Conservation (phyloP, 2,329 filamentous ascomycete genomes). For the Nemania serpens region DNA sequence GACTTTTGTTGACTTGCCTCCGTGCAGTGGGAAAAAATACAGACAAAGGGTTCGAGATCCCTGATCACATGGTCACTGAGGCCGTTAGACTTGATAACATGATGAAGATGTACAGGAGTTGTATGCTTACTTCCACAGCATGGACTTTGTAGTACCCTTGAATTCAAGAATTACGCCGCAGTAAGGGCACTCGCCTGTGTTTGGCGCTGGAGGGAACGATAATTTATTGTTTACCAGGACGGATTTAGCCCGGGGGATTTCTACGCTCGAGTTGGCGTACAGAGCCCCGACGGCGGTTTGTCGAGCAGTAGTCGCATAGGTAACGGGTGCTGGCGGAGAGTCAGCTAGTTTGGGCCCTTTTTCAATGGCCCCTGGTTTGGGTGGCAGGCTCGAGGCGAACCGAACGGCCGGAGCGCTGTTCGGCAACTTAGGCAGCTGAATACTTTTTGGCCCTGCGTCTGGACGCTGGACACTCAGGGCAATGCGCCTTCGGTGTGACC, state of each 20-base stretch:
- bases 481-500: constrained; percentile 16
- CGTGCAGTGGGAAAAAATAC: constrained; percentile 6
- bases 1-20: background rate
- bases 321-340: constrained; percentile 1
- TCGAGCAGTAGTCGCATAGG: constrained; percentile 9
- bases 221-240: constrained; percentile 12
- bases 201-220: constrained; percentile 13
- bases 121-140: constrained; percentile 13
- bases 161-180: constrained; percentile 19
- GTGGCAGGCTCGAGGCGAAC: background rate
- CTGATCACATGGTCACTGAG: constrained; percentile 12
- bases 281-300: constrained; percentile 7
- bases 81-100: background rate
- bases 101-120: background rate
- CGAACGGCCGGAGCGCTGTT: background rate
- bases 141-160: background rate
- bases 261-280: constrained; percentile 1
- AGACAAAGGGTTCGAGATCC: constrained; percentile 19
- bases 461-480: background rate
- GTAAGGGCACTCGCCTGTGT: constrained; percentile 4
- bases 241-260: constrained; percentile 9
- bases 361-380: background rate
- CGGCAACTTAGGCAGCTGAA: background rate
- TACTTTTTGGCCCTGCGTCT: background rate
- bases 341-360: background rate